Evolutionary conservation across 495 filamentous ascomycete genomes (phyloP).

Genomic region (Bacidia rubella): DNA sequence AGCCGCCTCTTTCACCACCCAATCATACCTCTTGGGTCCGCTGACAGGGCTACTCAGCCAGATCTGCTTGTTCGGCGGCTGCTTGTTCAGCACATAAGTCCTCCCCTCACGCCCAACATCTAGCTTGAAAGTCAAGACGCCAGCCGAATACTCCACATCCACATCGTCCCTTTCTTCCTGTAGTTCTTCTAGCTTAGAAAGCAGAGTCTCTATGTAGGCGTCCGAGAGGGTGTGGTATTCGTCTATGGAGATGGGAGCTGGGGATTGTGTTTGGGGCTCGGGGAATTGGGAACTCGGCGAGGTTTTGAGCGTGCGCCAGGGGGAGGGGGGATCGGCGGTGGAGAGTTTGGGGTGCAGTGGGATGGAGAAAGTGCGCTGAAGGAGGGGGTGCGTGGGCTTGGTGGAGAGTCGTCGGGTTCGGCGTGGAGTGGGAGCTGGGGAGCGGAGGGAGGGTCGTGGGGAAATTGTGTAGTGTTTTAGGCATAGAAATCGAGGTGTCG

Average conservation of each 20-base stretch:
- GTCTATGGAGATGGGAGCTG: background rate
- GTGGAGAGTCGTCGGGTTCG: background rate
- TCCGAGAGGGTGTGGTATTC: conserved; percentile 39
- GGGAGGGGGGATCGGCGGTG: background rate
- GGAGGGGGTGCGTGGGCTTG: background rate
- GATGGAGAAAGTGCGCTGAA: background rate
- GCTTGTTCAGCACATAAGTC: conserved; percentile 91
- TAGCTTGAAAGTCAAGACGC: conserved; percentile 64
- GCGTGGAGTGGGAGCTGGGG: background rate
- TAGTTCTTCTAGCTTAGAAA: conserved; percentile 31
- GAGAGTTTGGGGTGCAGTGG: background rate
- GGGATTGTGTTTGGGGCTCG: background rate
- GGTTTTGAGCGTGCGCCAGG: background rate
- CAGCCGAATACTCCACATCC: conserved; percentile 56
- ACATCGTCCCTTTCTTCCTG: conserved; percentile 35
- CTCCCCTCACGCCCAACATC: conserved; percentile 29
- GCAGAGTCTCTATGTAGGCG: conserved; percentile 35
- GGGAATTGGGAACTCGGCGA: background rate
- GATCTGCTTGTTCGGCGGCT: conserved; percentile 92
- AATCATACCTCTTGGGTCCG: conserved; percentile 91
- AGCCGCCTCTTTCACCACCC: conserved; percentile 42
- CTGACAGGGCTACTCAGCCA: conserved; percentile 87
- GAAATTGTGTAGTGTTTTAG: no score
- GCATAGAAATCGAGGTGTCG: no score
- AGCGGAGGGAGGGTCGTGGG: no score